phyloP scores from a whole-genome alignment of 768 basidiomycete species.

The Tylopilus rubrobrunneus region DNA sequence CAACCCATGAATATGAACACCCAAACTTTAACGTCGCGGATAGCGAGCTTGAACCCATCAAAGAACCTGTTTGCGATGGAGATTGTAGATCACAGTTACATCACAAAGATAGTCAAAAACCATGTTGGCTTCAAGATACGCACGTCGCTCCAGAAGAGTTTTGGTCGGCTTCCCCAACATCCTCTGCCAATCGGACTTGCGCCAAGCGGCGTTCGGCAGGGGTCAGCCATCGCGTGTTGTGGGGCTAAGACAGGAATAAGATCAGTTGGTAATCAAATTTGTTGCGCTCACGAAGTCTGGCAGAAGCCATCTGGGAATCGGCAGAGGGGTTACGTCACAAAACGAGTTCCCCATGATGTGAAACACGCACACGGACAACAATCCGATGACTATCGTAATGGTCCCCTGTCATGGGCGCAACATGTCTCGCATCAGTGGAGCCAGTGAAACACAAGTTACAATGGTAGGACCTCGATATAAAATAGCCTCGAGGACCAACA shows the following conservation, averaged over 20 bases:
- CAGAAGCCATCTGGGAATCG: slow-evolving; percentile 46
- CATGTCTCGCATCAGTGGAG: neutral
- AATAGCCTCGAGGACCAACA: slow-evolving; percentile 49
- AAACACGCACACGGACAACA: slow-evolving; percentile 43
- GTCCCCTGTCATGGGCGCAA: slow-evolving; percentile 42
- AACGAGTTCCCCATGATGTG: neutral
- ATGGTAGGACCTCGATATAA: slow-evolving; percentile 50
- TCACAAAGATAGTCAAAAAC: neutral
- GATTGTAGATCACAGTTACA: neutral
- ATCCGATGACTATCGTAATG: slow-evolving; percentile 57
- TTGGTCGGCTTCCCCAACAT: neutral
- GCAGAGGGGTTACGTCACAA: neutral
- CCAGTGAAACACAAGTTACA: too few relatives aligned
- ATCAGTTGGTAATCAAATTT: neutral
- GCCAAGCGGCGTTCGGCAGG: slow-evolving; percentile 52
- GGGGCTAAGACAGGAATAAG: slow-evolving; percentile 35
- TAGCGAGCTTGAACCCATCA: slow-evolving; percentile 50
- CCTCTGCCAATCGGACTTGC: slow-evolving; percentile 61
- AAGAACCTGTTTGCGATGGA: slow-evolving; percentile 35
- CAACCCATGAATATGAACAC: slow-evolving; percentile 53
- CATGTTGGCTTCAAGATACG: neutral
- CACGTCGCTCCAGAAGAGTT: slow-evolving; percentile 5
- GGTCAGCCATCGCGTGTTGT: slow-evolving; percentile 61
- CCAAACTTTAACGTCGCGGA: slow-evolving; percentile 51
- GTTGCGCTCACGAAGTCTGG: slow-evolving; percentile 53